Evolutionary conservation across 495 filamentous ascomycete genomes (phyloP).

Genomic region (Penicillium canariense): DNA sequence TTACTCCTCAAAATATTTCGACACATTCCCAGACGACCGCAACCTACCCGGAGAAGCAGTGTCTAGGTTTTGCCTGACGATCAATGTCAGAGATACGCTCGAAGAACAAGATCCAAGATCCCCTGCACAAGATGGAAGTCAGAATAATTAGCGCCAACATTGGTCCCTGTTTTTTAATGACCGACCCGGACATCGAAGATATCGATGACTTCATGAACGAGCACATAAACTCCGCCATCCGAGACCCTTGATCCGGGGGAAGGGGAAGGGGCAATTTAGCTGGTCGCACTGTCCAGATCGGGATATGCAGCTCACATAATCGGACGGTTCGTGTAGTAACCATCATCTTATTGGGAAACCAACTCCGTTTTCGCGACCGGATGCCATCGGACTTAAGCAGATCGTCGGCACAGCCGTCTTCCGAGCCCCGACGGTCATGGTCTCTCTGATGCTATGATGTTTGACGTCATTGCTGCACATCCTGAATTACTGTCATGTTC

Average conservation of each 20-base stretch:
- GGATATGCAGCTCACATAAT: constrained; percentile 18
- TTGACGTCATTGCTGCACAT: constrained; percentile 24
- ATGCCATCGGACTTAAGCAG: neutral
- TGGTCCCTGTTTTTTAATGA: neutral
- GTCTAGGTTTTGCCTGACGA: too few species aligned
- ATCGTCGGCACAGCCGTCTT: constrained; percentile 4
- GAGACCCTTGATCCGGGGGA: neutral
- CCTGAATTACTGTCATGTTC: too few species aligned
- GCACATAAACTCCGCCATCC: neutral
- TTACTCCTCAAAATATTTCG: too few species aligned
- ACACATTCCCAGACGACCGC: too few species aligned
- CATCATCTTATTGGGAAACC: neutral
- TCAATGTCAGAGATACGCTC: too few species aligned
- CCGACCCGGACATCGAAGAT: neutral
- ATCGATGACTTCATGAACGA: constrained; percentile 28
- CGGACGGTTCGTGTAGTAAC: neutral
- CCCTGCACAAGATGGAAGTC: neutral
- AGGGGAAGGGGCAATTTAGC: too few species aligned
- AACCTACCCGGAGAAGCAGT: too few species aligned
- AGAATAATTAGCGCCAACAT: neutral
- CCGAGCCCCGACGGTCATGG: constrained; percentile 10
- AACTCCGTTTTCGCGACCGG: neutral
- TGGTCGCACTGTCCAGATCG: constrained; percentile 8
- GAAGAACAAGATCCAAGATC: too few species aligned
- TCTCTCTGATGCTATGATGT: constrained; percentile 1